Evolutionary conservation across 768 basidiomycete species (phyloP).

Genomic region (Paxillus rubicundulus): DNA sequence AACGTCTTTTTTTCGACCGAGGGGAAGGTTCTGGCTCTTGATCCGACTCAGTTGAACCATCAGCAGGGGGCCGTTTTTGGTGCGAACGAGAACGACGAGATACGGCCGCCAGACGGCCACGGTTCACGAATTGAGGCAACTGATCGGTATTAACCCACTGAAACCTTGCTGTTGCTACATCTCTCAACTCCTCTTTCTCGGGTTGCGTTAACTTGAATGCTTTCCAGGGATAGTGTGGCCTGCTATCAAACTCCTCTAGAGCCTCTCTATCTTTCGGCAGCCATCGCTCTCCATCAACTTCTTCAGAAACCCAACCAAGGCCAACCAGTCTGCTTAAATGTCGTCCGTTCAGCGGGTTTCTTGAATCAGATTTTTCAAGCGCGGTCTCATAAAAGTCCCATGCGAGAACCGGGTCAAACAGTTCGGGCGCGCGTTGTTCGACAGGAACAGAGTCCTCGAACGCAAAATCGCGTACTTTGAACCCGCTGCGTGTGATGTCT

Average conservation of each 20-base stretch:
- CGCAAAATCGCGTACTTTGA: conserved; percentile 34
- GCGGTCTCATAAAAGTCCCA: conserved; percentile 31
- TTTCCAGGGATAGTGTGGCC: conserved; percentile 27
- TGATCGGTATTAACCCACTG: conserved; percentile 33
- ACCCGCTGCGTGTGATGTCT: conserved; percentile 28
- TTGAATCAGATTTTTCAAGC: conserved; percentile 19
- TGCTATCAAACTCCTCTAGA: conserved; percentile 24
- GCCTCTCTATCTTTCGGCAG: conserved; percentile 23
- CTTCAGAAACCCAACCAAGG: conserved; percentile 27
- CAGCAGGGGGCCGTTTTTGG: conserved; percentile 26
- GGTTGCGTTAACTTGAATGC: conserved; percentile 23
- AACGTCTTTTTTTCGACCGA: conserved; percentile 25
- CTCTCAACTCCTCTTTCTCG: conserved; percentile 22
- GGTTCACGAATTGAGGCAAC: conserved; percentile 24
- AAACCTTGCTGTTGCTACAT: conserved; percentile 27
- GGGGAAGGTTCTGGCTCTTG: conserved; percentile 14
- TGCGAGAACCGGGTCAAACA: conserved; percentile 31
- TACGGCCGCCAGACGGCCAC: conserved; percentile 18
- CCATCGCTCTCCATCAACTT: conserved; percentile 25
- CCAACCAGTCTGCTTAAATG: conserved; percentile 29
- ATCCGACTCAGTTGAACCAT: conserved; percentile 9
- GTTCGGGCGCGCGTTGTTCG: conserved; percentile 19
- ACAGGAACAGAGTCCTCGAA: conserved; percentile 17
- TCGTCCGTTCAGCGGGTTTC: conserved; percentile 21
- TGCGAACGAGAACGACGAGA: conserved; percentile 11